These are phyloP conservation scores for Rhodamnia argentea DNA, from an alignment of 345 rosid species.

Conservation along the genomic window DNA sequence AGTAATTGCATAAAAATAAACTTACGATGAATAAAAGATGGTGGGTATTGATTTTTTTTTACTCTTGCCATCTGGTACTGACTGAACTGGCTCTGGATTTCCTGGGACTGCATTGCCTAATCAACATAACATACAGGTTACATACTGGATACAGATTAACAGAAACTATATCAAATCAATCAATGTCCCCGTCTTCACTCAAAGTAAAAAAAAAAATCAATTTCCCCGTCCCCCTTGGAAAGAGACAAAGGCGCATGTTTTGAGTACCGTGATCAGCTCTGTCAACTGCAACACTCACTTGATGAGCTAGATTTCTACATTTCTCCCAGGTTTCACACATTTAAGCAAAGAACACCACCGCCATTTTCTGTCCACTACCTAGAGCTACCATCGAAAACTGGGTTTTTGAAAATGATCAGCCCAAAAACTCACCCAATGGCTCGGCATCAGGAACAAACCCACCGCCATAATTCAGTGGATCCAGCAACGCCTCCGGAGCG, in stretches of 20 bases:
- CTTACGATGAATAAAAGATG: conserved; percentile 78
- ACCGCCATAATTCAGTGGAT: conserved; percentile 83
- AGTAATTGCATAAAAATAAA: neutral
- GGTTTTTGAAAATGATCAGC: neutral
- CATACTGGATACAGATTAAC: neutral
- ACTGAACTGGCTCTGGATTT: conserved; percentile 21
- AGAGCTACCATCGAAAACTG: neutral
- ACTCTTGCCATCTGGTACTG: conserved; percentile 14
- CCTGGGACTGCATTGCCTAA: conserved; percentile 30
- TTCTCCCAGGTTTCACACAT: neutral
- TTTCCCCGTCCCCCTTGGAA: neutral
- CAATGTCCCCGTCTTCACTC: neutral
- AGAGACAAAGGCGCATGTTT: neutral
- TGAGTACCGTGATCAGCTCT: neutral
- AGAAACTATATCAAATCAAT: neutral
- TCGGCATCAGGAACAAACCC: conserved; percentile 82
- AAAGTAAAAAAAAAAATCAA: neutral
- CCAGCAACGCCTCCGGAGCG: conserved; percentile 53
- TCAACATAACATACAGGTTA: neutral
- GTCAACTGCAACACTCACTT: neutral
- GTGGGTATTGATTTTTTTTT: conserved; percentile 53
- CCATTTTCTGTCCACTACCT: neutral
- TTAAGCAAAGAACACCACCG: neutral
- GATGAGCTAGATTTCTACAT: neutral
- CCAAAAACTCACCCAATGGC: conserved; percentile 41